These are phyloP conservation scores for Cyathus striatus DNA, from an alignment of 768 basidiomycete species.

Conservation along the genomic window DNA sequence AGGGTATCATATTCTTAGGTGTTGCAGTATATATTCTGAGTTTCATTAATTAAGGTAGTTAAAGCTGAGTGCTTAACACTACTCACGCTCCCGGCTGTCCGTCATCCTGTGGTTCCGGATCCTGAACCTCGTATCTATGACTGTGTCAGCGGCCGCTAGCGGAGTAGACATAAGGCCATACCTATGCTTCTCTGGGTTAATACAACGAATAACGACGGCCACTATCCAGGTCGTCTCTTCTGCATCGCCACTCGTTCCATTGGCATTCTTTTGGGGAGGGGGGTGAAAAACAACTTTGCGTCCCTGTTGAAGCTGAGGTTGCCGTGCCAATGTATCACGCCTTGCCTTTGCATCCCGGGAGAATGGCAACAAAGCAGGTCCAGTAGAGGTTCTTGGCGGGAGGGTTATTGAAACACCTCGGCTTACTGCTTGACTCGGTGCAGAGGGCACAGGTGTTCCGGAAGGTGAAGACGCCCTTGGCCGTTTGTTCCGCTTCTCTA, in stretches of 20 bases:
- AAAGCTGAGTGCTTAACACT: constrained; percentile 13
- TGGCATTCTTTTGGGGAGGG: constrained; percentile 48
- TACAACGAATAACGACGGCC: constrained; percentile 66
- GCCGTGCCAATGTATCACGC: constrained; percentile 54
- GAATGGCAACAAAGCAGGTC: constrained; percentile 42
- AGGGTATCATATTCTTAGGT: constrained; percentile 67
- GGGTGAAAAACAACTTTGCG: constrained; percentile 82
- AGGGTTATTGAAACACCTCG: constrained; percentile 54
- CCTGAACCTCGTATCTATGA: constrained; percentile 78
- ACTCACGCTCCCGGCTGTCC: constrained; percentile 64
- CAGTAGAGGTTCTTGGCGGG: constrained; percentile 53
- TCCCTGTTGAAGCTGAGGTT: constrained; percentile 65
- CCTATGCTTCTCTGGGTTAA: constrained; percentile 71
- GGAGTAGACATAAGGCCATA: constrained; percentile 16
- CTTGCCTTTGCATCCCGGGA: constrained; percentile 66
- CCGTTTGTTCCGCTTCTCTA: constrained; percentile 79
- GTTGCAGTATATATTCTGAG: constrained; percentile 64
- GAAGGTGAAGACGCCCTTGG: constrained; percentile 67
- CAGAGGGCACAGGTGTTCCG: constrained; percentile 42
- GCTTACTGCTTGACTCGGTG: constrained; percentile 23
- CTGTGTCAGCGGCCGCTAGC: background rate
- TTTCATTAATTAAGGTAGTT: background rate
- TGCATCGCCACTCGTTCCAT: constrained; percentile 25
- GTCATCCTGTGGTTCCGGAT: constrained; percentile 79
- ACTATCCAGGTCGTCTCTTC: constrained; percentile 74